A percentile compares a stretch with the other conserved stretches of the same genome.
Evolutionary conservation across 2,329 filamentous ascomycete genomes (phyloP).

Genomic region (Neofusicoccum parvum): DNA sequence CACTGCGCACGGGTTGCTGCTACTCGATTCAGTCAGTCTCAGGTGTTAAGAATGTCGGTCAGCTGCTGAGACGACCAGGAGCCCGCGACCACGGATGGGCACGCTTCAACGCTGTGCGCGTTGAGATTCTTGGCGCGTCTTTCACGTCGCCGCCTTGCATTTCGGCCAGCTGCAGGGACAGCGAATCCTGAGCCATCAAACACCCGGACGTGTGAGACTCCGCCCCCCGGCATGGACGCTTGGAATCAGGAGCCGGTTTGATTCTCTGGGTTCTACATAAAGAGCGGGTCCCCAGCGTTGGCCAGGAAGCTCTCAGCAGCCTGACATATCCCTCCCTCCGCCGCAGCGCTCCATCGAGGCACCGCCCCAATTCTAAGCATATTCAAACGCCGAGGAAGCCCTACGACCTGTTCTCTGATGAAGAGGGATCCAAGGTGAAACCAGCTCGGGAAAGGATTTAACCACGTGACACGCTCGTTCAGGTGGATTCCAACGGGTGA

Average conservation of each 20-base stretch:
- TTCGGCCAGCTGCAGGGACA: not conserved
- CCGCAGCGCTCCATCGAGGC: too few species aligned
- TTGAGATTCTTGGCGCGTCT: conserved; percentile 12
- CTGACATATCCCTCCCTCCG: too few species aligned
- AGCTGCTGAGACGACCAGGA: not conserved
- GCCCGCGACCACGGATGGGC: not conserved
- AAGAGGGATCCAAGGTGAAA: too few species aligned
- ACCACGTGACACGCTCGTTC: too few species aligned
- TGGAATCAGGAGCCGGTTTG: not conserved
- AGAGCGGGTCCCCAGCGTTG: too few species aligned
- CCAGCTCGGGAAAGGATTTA: too few species aligned
- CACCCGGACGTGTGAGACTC: not conserved
- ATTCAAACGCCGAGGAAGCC: too few species aligned
- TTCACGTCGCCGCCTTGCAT: not conserved
- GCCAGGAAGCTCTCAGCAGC: too few species aligned
- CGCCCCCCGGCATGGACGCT: not conserved
- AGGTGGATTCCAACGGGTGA: too few species aligned
- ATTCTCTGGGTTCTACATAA: too few species aligned
- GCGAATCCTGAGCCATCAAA: not conserved
- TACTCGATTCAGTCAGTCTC: not conserved
- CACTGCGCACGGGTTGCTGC: not conserved
- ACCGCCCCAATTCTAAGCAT: too few species aligned
- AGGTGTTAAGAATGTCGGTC: not conserved
- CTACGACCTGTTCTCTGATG: too few species aligned
- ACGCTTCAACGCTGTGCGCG: not conserved